Base-by-base conservation (phyloP, 257 asterid genomes). In the Jasminum sambac region DNA sequence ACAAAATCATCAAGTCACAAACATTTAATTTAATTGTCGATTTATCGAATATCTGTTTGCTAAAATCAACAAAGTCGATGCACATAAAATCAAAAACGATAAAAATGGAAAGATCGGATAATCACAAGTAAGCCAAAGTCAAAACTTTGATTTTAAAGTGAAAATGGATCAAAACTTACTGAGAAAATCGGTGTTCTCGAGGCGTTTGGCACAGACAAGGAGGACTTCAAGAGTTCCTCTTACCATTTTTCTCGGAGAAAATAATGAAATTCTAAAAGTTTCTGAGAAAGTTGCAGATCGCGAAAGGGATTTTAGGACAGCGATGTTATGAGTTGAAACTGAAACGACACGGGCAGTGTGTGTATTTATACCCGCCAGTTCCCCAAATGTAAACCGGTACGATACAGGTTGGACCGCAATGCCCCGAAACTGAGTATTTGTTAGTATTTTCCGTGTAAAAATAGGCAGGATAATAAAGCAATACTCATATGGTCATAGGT, bases 161-260 rank as follows among this genome's bases (percentile, higher is more conserved):
- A n/a, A n/a, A n/a, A n/a, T n/a, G 11, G 16, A 41, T 50, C 11
- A 26, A 9, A n/a, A n/a, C 60, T 50, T 50, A 50, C 60, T 17
- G 12, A 50, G 60, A 50, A 50, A 50, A 50, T 50, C 60, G 12
- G 60, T 50, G 60, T 50, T 50, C 60, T 50, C 60, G 60, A 50
- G 26, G 60, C 60, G 25, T 50, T 50, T 50, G 60, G 26, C 60
- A 19, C 11, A 17, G 4, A 50, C 60, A 8, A 50, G 60, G 26
- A 50, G 60, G 26, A 50, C 60, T 50, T 50, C 60, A 19, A 50
- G 60, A 19, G 60, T 50, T 19, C 60, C 60, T 17, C 60, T 24
- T 50, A 50, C 60, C 60, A 50, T 46, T 81, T 69, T 61, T 76
- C 41, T 43, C 19, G 11, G 26, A 62, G 62, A 67, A 41, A 44